These are phyloP conservation scores for Truncatella angustata DNA, from an alignment of 2,329 filamentous ascomycete species.

Conservation along the genomic window DNA sequence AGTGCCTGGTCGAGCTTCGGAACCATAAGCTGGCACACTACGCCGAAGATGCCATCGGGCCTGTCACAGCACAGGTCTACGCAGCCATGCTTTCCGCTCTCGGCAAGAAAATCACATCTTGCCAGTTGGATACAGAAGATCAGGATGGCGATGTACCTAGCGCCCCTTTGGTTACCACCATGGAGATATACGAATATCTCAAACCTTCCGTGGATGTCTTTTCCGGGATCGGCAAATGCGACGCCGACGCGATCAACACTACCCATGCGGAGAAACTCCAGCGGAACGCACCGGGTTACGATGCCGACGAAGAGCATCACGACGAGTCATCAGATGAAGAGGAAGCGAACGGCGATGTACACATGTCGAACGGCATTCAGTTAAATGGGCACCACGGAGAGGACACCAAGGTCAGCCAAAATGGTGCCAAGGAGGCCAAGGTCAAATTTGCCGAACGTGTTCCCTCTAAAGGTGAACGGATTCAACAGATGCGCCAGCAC, in stretches of 20 bases:
- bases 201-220: constrained; percentile 52
- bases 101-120: constrained; percentile 66
- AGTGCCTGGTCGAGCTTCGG: constrained; percentile 77
- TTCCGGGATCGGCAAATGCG: constrained; percentile 55
- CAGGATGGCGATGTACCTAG: constrained; percentile 32
- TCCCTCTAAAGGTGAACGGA: constrained; percentile 40
- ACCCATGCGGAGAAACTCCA: constrained; percentile 47
- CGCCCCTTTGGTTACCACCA: constrained; percentile 46
- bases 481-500: constrained; percentile 67
- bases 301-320: constrained; percentile 27
- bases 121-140: constrained; percentile 55
- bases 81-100: constrained; percentile 68
- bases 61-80: constrained; percentile 76
- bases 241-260: constrained; percentile 38
- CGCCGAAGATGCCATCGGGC: constrained; percentile 67
- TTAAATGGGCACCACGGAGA: constrained; percentile 24
- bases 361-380: constrained; percentile 16
- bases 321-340: constrained; percentile 33
- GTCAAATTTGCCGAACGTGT: constrained; percentile 52
- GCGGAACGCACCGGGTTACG: constrained; percentile 28
- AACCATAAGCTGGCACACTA: constrained; percentile 75
- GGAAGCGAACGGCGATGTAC: constrained; percentile 30
- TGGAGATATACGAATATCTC: constrained; percentile 56
- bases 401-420: constrained; percentile 16
- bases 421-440: constrained; percentile 33